Evolutionary conservation across 2,329 filamentous ascomycete genomes (phyloP), one percentile per base, ranked within the genome.

Genomic region (Grosmannia clavigera): DNA sequence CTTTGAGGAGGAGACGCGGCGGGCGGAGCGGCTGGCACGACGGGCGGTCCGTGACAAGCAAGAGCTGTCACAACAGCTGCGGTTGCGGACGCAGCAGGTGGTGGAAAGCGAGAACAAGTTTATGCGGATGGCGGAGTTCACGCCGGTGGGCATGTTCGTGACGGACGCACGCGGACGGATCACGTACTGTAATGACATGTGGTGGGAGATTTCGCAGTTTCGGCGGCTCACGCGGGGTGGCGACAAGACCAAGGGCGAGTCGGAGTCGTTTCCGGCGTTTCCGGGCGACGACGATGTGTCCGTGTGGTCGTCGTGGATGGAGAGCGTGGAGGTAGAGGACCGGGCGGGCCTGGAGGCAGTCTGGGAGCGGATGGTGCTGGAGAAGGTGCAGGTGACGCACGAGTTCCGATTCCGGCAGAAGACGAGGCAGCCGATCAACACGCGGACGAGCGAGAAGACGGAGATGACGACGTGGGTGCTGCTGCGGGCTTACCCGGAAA

Each of bases 131-230:
- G 88, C 89, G 2, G 88, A 92, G 68, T 89, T 90, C 64, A 87
- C 88, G 0, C 89, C 89, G 0, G 88, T 92, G 1, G 90, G 89
- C 33, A 86, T 95, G 74, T 92, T 92, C 69, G 92, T 94, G 65
- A 87, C 88, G n/a, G 81, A 90, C 67, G 78, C 81, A 0, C 71
- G 77, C 50, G 89, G 90, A 3, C 75, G 80, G 29, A 88, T 94
- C 66, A 88, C 81, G 11, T 94, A 90, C 68, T 88, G 85, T 69
- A 95, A 95, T 68, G 87, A 92, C 63, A 88, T 87, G 68, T 94
- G 82, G 81, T 84, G 79, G 80, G 78, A 83, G 64, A 88, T 91
- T 40, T 86, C 86, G 0, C 77, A 85, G 40, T 84, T 88, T 59
- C 81, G 82, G 1, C 76, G 80, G 19, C 75, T 79, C 35, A 74